A percentile compares a stretch with the other conserved stretches of the same genome.
Conservation (phyloP, 441 rosid genomes). For the Pelargonium myrrhifolium region DNA sequence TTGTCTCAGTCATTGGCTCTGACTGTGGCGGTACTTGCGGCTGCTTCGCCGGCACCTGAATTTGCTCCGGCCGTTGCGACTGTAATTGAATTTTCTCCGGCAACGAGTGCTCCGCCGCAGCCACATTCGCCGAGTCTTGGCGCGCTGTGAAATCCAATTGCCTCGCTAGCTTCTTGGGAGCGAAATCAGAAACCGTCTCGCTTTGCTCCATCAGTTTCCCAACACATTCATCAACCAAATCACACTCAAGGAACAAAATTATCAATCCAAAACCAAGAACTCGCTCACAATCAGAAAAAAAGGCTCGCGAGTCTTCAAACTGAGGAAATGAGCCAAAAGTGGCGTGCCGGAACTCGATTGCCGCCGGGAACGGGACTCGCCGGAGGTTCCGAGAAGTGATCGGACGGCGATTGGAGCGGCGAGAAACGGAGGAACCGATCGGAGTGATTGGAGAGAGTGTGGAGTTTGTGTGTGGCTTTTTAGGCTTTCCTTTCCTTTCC, state of each 20-base stretch:
- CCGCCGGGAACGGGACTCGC: not conserved
- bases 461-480: not conserved
- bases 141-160: slow-evolving; percentile 68
- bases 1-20: slow-evolving; percentile 14
- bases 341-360: not conserved
- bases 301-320: not conserved
- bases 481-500: slow-evolving; percentile 6
- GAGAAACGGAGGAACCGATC: not conserved
- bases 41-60: not conserved
- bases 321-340: not conserved
- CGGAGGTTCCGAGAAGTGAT: not conserved
- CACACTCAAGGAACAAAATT: not conserved
- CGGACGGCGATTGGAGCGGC: not conserved
- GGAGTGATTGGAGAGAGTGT: not conserved
- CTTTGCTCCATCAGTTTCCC: slow-evolving; percentile 20
- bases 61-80: too few species aligned
- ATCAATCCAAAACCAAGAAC: not conserved
- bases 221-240: not conserved
- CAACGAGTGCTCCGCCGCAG: not conserved
- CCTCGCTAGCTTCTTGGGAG: slow-evolving; percentile 62
- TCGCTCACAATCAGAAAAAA: not conserved
- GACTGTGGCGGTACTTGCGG: slow-evolving; percentile 8
- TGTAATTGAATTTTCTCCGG: not conserved
- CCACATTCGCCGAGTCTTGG: slow-evolving; percentile 18
- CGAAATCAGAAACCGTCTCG: slow-evolving; percentile 38